Evolutionary conservation across 2,329 filamentous ascomycete genomes (phyloP), one percentile per base, ranked within the genome.

Genomic region (Aureobasidium namibiae): DNA sequence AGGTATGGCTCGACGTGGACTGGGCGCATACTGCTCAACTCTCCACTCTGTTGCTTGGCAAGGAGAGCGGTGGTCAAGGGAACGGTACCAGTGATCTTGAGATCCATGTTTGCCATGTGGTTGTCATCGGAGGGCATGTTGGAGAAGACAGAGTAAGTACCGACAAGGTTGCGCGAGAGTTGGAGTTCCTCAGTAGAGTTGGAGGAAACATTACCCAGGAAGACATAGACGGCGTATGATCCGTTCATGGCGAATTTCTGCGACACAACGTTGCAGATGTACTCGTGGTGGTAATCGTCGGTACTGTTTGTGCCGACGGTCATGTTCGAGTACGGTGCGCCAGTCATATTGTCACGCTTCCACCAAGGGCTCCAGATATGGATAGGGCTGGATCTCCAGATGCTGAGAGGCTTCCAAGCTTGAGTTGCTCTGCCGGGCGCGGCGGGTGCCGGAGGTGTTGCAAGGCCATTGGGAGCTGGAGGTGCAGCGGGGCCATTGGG

Each of bases 221-320:
- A 92, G 61, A 92, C 75, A 67, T 86, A 82, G 21, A 92, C 75
- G 57, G 77, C 78, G 66, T 86, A 89, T 0, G 85, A 82, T 1
- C 79, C 81, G 11, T 80, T 75, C 9, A 88, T 70, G 2, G 82
- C 82, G 60, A 82, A 80, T 62, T 84, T 86, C 57, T 78, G 75
- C 23, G 85, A 82, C 16, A 76, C 75, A 45, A 92, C 78, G 65
- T 88, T 89, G 64, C 82, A 83, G 24, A 85, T 78, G 82, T 88
- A 92, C 65, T 92, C 80, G 6, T 75, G 59, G 31, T 60, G 56
- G 45, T 29, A 42, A 6, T 36, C 29, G n/a, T 56, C 52, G 18
- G 52, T 56, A n/a, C 50, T 38, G 26, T 54, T 45, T 8, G 13
- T n/a, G 24, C 39, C 31, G 31, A 8, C 7, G 4, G 50, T 46